These are phyloP conservation scores for Solanum hybrid DNA, from an alignment of 305 asterid genomes.

Conservation along the genomic window DNA sequence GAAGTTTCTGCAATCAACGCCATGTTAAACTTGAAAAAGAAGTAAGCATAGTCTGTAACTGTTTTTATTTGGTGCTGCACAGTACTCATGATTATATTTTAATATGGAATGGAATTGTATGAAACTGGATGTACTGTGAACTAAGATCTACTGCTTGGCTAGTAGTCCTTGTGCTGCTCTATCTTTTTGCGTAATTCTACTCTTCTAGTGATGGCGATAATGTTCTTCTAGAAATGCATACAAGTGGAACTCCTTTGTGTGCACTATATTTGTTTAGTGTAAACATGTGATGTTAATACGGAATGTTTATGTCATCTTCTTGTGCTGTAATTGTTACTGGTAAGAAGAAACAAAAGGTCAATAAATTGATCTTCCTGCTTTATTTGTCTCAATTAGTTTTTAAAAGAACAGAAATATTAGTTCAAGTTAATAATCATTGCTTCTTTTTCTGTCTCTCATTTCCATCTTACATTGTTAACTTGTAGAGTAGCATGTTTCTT, in stretches of 20 bases:
- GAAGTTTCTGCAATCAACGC: background rate
- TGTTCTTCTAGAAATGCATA: background rate
- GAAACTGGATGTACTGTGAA: background rate
- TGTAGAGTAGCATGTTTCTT: background rate
- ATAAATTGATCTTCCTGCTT: background rate
- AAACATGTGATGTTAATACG: background rate
- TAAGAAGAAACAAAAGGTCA: background rate
- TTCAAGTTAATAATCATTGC: background rate
- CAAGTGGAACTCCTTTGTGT: background rate
- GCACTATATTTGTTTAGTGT: background rate
- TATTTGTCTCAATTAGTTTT: background rate
- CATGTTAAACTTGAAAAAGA: background rate
- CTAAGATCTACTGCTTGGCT: background rate
- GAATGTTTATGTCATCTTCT: background rate
- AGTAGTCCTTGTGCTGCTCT: background rate
- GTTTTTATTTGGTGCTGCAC: background rate
- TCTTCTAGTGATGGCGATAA: background rate
- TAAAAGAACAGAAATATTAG: background rate
- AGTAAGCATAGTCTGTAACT: background rate
- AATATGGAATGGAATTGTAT: background rate
- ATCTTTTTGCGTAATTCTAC: background rate
- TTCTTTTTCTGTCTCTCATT: background rate
- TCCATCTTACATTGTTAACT: background rate
- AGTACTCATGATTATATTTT: background rate
- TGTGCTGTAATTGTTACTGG: background rate